These are phyloP conservation scores for Torulaspora delbrueckii DNA, from an alignment of 805 yeast species.

Conservation along the genomic window DNA sequence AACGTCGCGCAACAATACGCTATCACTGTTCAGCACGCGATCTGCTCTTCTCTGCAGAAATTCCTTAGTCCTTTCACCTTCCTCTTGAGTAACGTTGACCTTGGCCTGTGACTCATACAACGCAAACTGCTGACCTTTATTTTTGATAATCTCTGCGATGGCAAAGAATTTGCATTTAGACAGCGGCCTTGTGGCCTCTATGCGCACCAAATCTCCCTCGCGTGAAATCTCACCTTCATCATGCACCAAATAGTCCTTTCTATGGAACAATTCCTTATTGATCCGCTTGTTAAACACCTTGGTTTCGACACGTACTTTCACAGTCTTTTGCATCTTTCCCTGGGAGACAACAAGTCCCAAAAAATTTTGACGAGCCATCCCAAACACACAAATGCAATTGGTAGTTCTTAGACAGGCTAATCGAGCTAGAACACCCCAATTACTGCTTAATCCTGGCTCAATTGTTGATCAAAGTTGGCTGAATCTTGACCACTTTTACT, in stretches of 20 bases:
- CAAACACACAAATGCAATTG: neutral
- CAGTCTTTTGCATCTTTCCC: conserved; percentile 94
- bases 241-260: conserved; percentile 85
- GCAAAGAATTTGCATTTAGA: conserved; percentile 82
- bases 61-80: conserved; percentile 48
- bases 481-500: neutral
- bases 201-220: conserved; percentile 93
- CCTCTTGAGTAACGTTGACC: conserved; percentile 61
- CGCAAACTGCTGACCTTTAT: conserved; percentile 89
- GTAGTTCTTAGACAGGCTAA: neutral
- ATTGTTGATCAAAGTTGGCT: neutral
- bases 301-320: conserved; percentile 83
- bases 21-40: conserved; percentile 28
- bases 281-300: conserved; percentile 65
- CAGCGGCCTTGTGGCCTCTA: conserved; percentile 81
- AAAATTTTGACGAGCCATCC: conserved; percentile 85
- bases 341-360: conserved; percentile 91
- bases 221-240: conserved; percentile 89
- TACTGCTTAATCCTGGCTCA: neutral
- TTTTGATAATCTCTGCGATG: conserved; percentile 82
- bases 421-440: neutral
- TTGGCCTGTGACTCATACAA: conserved; percentile 71
- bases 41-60: conserved; percentile 49
- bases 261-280: conserved; percentile 68
- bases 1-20: conserved; percentile 30